These are phyloP conservation scores for Talaromyces wortmannii DNA, from an alignment of 495 filamentous ascomycete genomes.

Conservation along the genomic window DNA sequence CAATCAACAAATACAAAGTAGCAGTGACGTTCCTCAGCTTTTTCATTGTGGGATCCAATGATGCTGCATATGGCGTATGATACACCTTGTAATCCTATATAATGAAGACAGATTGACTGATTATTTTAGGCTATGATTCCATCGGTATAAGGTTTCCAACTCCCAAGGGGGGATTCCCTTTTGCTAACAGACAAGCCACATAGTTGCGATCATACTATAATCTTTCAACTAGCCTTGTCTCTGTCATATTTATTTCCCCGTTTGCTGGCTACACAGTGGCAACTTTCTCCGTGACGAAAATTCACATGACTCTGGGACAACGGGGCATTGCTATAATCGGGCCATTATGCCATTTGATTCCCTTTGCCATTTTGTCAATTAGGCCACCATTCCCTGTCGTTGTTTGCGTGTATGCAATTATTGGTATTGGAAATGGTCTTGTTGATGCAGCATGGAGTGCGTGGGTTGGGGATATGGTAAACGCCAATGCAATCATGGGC, in stretches of 20 bases:
- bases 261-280: constrained; percentile 51
- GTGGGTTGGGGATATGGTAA: constrained; percentile 57
- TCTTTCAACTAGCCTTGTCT: constrained; percentile 52
- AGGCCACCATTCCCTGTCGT: constrained; percentile 57
- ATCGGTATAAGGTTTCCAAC: constrained; percentile 20
- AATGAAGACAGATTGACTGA: neutral
- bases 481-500: constrained; percentile 52
- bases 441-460: constrained; percentile 60
- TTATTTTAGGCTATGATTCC: constrained; percentile 53
- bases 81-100: neutral
- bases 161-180: too few species aligned
- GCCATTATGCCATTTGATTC: constrained; percentile 56
- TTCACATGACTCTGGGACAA: constrained; percentile 59
- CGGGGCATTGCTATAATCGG: constrained; percentile 65
- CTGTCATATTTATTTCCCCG: constrained; percentile 57
- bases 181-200: too few species aligned
- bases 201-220: constrained; percentile 55
- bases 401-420: constrained; percentile 49
- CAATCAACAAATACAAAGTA: constrained; percentile 57
- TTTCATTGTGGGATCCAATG: constrained; percentile 67
- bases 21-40: constrained; percentile 65
- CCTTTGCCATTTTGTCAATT: constrained; percentile 51
- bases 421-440: constrained; percentile 59
- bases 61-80: constrained; percentile 60
- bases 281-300: constrained; percentile 49